Conservation (phyloP, 371 early-diverging fungal genomes). For the Saksenaea oblongispora region DNA sequence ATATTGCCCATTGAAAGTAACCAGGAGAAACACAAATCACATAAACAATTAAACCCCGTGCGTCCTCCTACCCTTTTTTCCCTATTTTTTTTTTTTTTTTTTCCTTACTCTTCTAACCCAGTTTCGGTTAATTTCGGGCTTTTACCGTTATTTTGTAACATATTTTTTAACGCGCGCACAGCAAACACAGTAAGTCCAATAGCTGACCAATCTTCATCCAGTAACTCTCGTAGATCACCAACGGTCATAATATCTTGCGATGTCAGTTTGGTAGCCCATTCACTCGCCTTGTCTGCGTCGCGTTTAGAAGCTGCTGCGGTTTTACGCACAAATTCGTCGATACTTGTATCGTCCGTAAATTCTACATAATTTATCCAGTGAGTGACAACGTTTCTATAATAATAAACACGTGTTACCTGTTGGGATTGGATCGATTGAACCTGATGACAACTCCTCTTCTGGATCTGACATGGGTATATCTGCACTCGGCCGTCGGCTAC, state of each 20-base stretch:
- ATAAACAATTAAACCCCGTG: not conserved
- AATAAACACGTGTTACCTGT: not conserved
- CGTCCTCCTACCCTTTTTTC: not conserved
- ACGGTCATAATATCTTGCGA: slow-evolving; percentile 82
- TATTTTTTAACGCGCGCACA: slow-evolving; percentile 80
- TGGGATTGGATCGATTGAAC: not conserved
- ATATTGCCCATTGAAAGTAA: not conserved
- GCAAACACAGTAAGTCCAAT: slow-evolving; percentile 88
- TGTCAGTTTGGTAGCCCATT: slow-evolving; percentile 73
- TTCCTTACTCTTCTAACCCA: not conserved
- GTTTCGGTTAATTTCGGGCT: not conserved
- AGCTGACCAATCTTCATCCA: slow-evolving; percentile 78
- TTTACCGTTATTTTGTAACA: slow-evolving; percentile 33
- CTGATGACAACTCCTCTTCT: not conserved
- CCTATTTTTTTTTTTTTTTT: not conserved
- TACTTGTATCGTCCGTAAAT: slow-evolving; percentile 60
- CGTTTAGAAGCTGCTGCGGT: slow-evolving; percentile 69
- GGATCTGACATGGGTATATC: slow-evolving; percentile 5
- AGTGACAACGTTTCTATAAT: too few species aligned
- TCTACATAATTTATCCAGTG: slow-evolving; percentile 26
- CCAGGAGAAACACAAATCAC: not conserved
- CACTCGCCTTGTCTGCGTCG: slow-evolving; percentile 69
- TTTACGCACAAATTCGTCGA: slow-evolving; percentile 71
- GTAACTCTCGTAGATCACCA: slow-evolving; percentile 74
- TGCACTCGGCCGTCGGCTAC: not conserved